Evolutionary conservation across 805 yeast genomes (phyloP).

Genomic region (Lipomyces spencermartinsiae): DNA sequence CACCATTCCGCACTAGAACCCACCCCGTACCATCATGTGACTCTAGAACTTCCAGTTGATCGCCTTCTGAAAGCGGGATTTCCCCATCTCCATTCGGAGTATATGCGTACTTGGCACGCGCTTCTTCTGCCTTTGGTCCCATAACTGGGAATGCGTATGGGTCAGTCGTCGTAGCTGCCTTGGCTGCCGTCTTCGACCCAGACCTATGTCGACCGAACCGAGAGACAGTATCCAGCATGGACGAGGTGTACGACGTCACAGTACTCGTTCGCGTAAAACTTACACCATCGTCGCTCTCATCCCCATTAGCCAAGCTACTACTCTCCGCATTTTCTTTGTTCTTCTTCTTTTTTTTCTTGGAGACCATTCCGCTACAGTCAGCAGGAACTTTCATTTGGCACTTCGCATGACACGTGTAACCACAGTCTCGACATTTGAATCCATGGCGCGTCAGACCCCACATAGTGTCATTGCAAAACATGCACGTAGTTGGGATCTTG

Average conservation of each 20-base stretch:
- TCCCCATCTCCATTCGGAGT: conserved; percentile 79
- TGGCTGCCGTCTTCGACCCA: conserved; percentile 20
- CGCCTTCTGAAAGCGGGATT: conserved; percentile 65
- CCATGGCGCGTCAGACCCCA: conserved; percentile 42
- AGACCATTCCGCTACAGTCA: conserved; percentile 49
- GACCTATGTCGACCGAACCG: conserved; percentile 29
- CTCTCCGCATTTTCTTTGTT: conserved; percentile 12
- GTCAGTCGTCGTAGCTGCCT: conserved; percentile 16
- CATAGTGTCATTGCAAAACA: conserved; percentile 38
- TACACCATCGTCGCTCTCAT: conserved; percentile 20
- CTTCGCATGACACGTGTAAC: conserved; percentile 40
- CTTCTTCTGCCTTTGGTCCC: conserved; percentile 39
- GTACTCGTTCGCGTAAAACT: conserved; percentile 13
- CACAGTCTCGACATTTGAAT: conserved; percentile 39
- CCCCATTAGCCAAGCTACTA: conserved; percentile 11
- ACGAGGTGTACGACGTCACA: conserved; percentile 29
- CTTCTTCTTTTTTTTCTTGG: conserved; percentile 30
- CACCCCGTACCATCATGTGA: conserved; percentile 93
- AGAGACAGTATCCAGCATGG: conserved; percentile 29
- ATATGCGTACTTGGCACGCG: conserved; percentile 69
- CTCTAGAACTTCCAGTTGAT: conserved; percentile 61
- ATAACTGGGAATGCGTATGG: conserved; percentile 22
- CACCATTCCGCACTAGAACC: conserved; percentile 69
- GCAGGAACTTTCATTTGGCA: conserved; percentile 50
- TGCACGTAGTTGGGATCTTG: conserved; percentile 41